Evolutionary conservation across 1,139 yeast species (phyloP), one percentile per base, ranked within the genome.

Genomic region (Hyphopichia khmerensis): DNA sequence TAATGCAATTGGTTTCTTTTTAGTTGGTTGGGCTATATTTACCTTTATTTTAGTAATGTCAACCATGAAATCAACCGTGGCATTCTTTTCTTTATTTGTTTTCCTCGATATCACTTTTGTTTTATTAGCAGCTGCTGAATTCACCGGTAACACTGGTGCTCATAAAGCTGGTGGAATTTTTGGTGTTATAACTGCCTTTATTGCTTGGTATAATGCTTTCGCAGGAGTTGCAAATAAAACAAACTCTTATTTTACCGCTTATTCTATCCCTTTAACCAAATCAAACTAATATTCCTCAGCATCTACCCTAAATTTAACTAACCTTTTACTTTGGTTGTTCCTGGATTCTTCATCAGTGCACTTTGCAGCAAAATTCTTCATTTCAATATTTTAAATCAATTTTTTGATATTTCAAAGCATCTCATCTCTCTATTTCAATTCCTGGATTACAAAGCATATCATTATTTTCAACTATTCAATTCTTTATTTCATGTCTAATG

Each of bases 191-290:
- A 79, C 88, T 15, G 83, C 93, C 1, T 72, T 82, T 48, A 60
- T 79, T 43, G 90, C 90, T 3, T 86, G 87, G 86, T 86, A 84
- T 58, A 84, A 84, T 57, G 95, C 93, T 7, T 62, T 52, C 41
- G 64, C 67, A 5, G 71, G 71, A 43, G 56, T 52, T 18, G 66
- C 67, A 17, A 58, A 48, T 19, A 47, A 43, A 23, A 56, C 51
- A 19, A 66, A 66, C 48, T 53, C 65, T n/a, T 67, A 67, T 46
- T 34, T 64, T 19, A 56, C 55, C 2, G 57, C 61, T 17, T 45
- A 43, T 52, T n/a, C 36, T 31, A 33, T 39, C 13, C 36, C 33
- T 18, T 33, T 39, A 19, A 26, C 29, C 11, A 26, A 26, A 26
- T 26, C 29, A 7, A 26, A 26, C 10, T 26, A 26, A 11, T 13